Evolutionary conservation across 768 basidiomycete species (phyloP).

Genomic region (Rickenella mellea): DNA sequence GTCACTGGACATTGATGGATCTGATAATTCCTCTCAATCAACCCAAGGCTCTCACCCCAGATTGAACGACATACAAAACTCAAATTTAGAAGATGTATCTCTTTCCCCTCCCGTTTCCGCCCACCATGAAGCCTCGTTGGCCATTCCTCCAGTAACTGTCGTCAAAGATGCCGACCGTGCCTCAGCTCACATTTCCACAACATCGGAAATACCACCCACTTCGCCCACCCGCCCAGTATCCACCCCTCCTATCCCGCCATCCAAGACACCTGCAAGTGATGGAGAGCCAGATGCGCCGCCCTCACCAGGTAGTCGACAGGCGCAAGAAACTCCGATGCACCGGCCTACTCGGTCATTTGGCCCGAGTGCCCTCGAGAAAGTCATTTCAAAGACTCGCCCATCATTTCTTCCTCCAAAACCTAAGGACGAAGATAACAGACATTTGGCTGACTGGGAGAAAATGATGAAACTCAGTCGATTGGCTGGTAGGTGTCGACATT

Average conservation of each 20-base stretch:
- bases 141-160: too few relatives aligned
- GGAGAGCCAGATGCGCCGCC: neutral
- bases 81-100: too few relatives aligned
- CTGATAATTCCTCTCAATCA: neutral
- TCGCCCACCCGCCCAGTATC: conserved; percentile 7
- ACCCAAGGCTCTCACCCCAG: conserved; percentile 1
- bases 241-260: conserved; percentile 8
- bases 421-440: conserved; percentile 69
- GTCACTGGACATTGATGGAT: conserved; percentile 44
- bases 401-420: conserved; percentile 77
- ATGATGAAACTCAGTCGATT: conserved; percentile 81
- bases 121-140: too few relatives aligned
- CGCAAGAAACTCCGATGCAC: conserved; percentile 25
- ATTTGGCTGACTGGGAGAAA: conserved; percentile 74
- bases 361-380: conserved; percentile 67
- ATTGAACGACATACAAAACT: too few relatives aligned
- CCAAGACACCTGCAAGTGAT: conserved; percentile 13
- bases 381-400: conserved; percentile 79
- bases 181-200: too few relatives aligned
- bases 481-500: conserved; percentile 42
- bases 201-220: neutral
- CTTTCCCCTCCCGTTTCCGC: too few relatives aligned
- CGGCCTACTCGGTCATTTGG: conserved; percentile 45
- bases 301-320: too few relatives aligned
- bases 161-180: too few relatives aligned